These are phyloP conservation scores for Monosporascus sp. DNA, from an alignment of 2,329 filamentous ascomycete species.

Conservation along the genomic window DNA sequence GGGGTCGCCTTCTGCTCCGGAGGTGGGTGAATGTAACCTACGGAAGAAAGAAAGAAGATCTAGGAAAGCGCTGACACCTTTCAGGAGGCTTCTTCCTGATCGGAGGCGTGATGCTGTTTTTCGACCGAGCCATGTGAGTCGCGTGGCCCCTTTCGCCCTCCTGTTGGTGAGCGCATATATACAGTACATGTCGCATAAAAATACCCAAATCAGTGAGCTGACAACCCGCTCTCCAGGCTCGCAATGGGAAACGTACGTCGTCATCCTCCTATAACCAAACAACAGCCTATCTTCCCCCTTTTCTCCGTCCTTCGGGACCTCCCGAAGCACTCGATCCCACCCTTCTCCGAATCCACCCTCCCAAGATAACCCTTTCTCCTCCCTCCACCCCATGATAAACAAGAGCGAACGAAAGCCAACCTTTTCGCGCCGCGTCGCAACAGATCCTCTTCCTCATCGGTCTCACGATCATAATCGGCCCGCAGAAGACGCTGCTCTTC, in stretches of 20 bases:
- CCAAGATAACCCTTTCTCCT: background rate
- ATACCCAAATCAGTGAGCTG: conserved; percentile 1
- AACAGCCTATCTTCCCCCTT: conserved; percentile 3
- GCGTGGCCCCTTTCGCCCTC: conserved; percentile 1
- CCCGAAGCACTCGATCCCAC: background rate
- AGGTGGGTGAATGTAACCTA: conserved; percentile 57
- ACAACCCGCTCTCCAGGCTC: conserved; percentile 52
- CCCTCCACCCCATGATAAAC: conserved; percentile 1
- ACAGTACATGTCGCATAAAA: background rate
- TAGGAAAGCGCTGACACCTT: conserved; percentile 5
- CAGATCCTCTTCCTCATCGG: conserved; percentile 97
- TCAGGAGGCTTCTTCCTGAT: conserved; percentile 91
- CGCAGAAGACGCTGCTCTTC: conserved; percentile 86
- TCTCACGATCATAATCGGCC: conserved; percentile 90
- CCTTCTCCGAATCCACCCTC: too few species aligned
- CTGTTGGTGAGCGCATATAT: conserved; percentile 1
- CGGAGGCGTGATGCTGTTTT: conserved; percentile 92
- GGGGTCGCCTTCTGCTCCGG: conserved; percentile 97
- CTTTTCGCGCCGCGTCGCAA: conserved; percentile 7
- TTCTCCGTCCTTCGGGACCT: conserved; percentile 3
- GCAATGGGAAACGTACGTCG: conserved; percentile 88
- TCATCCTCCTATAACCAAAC: conserved; percentile 1
- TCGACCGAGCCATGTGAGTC: conserved; percentile 88
- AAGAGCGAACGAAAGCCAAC: too few species aligned
- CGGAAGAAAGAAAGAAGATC: conserved; percentile 8